Base-by-base conservation (phyloP, 2,329 filamentous ascomycete species). In the Chaetomiaceae sp. region DNA sequence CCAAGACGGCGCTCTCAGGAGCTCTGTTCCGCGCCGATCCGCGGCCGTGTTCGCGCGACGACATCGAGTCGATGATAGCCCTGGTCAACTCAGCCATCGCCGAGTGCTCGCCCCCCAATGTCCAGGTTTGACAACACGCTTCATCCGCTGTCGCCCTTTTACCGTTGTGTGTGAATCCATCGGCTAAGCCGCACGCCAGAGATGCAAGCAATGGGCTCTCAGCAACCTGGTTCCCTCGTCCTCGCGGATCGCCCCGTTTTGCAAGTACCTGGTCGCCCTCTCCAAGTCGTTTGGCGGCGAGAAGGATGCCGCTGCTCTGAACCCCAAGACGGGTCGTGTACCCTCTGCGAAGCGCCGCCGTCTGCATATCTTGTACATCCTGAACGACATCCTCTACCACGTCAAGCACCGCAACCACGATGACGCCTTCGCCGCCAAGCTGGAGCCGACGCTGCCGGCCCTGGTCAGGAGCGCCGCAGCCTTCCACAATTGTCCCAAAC, bases 171-270 rank as follows among this genome's bases (percentile, higher is more conserved):
- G 54, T 60, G 60, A 48, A 60, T 48, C 59, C 61, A 62, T 63
- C 59, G 47, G 67, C 72, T 72, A 74, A 71, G 69, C 59, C 66
- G 62, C 67, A 65, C 65, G 61, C 73, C 82, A 95, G 91, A 88
- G 83, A 77, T 91, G 88, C 80, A 95, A 91, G 80, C 78, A 81
- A 72, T 95, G 89, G 89, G 85, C 92, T 65, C 72, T 91, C 66
- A 79, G 80, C 63, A 82, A 90, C 73, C 76, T 92, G 66, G 77
- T 82, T 63, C 78, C 79, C 54, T 94, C 89, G 55, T 69, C 80
- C 53, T 75, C 79, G 61, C 84, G 90, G 63, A 79, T 83, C 60
- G 73, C 76, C 54, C 81, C 85, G 38, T 73, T 95, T 61, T 87
- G 82, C 62, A 91, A 89, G 71, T 95, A 89, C 70, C 73, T 95